A percentile compares a stretch with the other conserved stretches of the same genome.
Conservation (phyloP, 108 stramenopile genomes). For the Nitzschia sp. region DNA sequence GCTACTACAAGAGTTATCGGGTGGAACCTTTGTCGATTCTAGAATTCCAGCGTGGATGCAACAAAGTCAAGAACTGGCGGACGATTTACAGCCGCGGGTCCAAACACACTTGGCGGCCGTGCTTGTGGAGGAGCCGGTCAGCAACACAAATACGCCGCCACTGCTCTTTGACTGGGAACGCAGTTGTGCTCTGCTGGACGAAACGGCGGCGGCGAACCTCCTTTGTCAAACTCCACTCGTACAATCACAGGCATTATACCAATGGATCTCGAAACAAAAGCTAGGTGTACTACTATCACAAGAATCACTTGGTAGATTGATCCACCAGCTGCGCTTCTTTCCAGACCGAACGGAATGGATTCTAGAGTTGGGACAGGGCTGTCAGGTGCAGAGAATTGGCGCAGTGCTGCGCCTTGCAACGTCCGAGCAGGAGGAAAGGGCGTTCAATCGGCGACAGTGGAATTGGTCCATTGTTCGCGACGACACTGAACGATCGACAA, state of each 20-base stretch:
- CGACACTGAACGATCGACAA: too few relatives aligned
- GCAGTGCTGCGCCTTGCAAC: conserved; percentile 42
- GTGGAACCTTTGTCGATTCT: conserved; percentile 44
- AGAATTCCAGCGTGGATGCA: conserved; percentile 56
- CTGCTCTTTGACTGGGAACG: conserved; percentile 8
- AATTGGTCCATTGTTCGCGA: too few relatives aligned
- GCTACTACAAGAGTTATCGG: conserved; percentile 65
- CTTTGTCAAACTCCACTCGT: conserved; percentile 36
- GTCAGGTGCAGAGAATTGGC: conserved; percentile 61
- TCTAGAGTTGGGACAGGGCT: conserved; percentile 61
- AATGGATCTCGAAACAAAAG: conserved; percentile 47
- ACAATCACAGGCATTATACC: conserved; percentile 63
- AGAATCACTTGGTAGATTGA: conserved; percentile 64
- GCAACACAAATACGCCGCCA: too few relatives aligned
- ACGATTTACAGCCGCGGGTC: conserved; percentile 47
- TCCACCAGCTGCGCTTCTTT: conserved; percentile 53
- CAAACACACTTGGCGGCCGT: conserved; percentile 10
- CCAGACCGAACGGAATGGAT: conserved; percentile 65
- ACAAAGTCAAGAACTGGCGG: conserved; percentile 64
- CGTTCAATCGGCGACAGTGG: too few relatives aligned
- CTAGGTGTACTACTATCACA: conserved; percentile 65
- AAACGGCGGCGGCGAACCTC: not conserved
- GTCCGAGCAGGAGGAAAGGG: too few relatives aligned
- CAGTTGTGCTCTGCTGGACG: not conserved
- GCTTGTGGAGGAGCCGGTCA: too few relatives aligned